Evolutionary conservation across 305 asterid genomes (phyloP).

Genomic region (Fraxinus paxiana): DNA sequence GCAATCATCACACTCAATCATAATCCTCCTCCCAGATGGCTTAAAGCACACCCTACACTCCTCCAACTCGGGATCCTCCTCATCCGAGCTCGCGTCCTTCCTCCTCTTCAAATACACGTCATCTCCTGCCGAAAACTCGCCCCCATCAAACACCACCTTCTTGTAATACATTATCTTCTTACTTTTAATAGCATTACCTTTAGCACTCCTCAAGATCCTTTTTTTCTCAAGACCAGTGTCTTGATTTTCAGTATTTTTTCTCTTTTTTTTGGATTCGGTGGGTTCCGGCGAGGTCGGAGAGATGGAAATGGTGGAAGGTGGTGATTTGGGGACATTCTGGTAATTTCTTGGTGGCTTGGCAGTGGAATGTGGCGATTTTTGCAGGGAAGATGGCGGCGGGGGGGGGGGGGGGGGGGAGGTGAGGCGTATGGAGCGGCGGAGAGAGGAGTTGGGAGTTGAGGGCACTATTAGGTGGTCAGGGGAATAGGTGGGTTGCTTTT

Average conservation of each 20-base stretch:
- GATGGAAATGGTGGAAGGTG: slow-evolving; percentile 27
- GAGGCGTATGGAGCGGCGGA: slow-evolving; percentile 39
- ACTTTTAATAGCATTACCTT: slow-evolving; percentile 15
- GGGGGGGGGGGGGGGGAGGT: slow-evolving; percentile 21
- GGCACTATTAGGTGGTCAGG: slow-evolving; percentile 26
- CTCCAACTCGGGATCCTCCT: slow-evolving; percentile 74
- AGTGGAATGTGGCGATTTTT: slow-evolving; percentile 33
- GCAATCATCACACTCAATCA: slow-evolving; percentile 94
- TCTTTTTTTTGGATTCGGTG: slow-evolving; percentile 41
- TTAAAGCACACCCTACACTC: slow-evolving; percentile 80
- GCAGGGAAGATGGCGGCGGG: slow-evolving; percentile 10
- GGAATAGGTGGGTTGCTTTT: slow-evolving; percentile 12
- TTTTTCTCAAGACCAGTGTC: slow-evolving; percentile 20
- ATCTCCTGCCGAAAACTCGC: slow-evolving; percentile 66
- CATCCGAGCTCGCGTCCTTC: slow-evolving; percentile 56
- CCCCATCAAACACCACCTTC: slow-evolving; percentile 65
- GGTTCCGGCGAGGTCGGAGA: slow-evolving; percentile 52
- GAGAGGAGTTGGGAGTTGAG: slow-evolving; percentile 18
- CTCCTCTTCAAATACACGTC: slow-evolving; percentile 79
- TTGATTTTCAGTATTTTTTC: slow-evolving; percentile 25
- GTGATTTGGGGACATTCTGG: slow-evolving; percentile 23
- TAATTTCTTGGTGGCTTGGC: neutral
- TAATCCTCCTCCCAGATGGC: slow-evolving; percentile 56
- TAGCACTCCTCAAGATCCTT: slow-evolving; percentile 26
- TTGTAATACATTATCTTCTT: slow-evolving; percentile 59